Conservation (phyloP, 345 rosid genomes). For the Atalantia buxifolia region DNA sequence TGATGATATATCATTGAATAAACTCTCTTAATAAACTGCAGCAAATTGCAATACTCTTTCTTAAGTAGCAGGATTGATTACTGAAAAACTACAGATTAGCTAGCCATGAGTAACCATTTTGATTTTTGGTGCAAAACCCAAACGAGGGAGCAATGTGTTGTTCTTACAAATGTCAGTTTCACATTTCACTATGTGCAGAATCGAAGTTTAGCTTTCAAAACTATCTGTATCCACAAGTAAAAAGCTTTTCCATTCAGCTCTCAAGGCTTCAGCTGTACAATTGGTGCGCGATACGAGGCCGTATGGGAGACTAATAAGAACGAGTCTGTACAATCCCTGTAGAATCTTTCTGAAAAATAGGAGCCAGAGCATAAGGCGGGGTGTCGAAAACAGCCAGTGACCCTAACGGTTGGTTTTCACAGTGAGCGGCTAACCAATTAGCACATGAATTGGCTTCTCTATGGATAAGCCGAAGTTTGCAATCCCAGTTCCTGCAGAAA, state of each 20-base stretch:
- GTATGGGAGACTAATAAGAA: not conserved
- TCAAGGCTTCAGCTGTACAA: not conserved
- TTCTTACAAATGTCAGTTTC: too few relatives aligned
- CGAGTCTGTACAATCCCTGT: not conserved
- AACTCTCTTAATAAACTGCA: too few relatives aligned
- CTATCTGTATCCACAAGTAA: not conserved
- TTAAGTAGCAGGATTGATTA: too few relatives aligned
- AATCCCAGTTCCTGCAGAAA: slow-evolving; percentile 41
- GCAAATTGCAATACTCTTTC: too few relatives aligned
- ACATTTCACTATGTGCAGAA: too few relatives aligned
- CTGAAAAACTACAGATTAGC: too few relatives aligned
- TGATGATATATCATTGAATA: too few relatives aligned
- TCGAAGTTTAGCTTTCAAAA: too few relatives aligned
- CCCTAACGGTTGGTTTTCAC: slow-evolving; percentile 7
- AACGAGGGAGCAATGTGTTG: too few relatives aligned
- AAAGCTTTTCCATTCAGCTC: not conserved
- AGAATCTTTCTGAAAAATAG: slow-evolving; percentile 28
- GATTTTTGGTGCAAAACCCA: too few relatives aligned
- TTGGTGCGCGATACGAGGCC: not conserved
- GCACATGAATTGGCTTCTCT: slow-evolving; percentile 40
- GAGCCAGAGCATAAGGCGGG: slow-evolving; percentile 33
- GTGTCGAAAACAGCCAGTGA: slow-evolving; percentile 19
- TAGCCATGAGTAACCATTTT: too few relatives aligned
- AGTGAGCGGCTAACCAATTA: slow-evolving; percentile 33
- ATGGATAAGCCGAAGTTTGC: slow-evolving; percentile 21